phyloP scores from a whole-genome alignment of 768 basidiomycete genomes.

The Dentipellis fragilis region DNA sequence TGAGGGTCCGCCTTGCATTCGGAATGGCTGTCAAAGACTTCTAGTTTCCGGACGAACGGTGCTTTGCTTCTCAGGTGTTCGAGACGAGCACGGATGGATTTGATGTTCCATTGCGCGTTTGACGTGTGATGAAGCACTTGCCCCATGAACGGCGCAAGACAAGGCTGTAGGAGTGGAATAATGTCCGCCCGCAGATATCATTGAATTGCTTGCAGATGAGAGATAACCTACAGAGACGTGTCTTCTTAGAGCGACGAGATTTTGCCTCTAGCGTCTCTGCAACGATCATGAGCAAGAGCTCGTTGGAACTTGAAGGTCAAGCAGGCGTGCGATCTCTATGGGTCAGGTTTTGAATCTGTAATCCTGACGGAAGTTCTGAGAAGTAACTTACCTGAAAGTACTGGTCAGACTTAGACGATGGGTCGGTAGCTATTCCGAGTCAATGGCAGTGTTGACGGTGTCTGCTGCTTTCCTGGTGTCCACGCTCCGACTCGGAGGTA shows the following conservation, averaged over 20 bases:
- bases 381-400: too few relatives aligned
- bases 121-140: neutral
- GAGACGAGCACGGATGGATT: neutral
- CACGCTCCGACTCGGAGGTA: too few relatives aligned
- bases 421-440: too few relatives aligned
- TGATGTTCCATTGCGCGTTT: neutral
- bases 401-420: too few relatives aligned
- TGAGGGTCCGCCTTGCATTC: neutral
- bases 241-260: neutral
- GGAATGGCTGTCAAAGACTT: neutral
- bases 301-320: neutral
- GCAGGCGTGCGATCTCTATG: neutral
- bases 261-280: neutral
- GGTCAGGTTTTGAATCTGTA: too few relatives aligned
- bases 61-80: neutral
- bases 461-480: too few relatives aligned
- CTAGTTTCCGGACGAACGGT: neutral
- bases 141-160: neutral
- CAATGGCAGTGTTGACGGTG: too few relatives aligned
- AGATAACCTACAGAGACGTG: neutral
- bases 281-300: neutral
- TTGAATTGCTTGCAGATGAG: neutral
- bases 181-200: neutral
- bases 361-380: too few relatives aligned
- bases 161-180: neutral